phyloP scores from a whole-genome alignment of 139 green algal species.

The Chlorella sorokiniana region DNA sequence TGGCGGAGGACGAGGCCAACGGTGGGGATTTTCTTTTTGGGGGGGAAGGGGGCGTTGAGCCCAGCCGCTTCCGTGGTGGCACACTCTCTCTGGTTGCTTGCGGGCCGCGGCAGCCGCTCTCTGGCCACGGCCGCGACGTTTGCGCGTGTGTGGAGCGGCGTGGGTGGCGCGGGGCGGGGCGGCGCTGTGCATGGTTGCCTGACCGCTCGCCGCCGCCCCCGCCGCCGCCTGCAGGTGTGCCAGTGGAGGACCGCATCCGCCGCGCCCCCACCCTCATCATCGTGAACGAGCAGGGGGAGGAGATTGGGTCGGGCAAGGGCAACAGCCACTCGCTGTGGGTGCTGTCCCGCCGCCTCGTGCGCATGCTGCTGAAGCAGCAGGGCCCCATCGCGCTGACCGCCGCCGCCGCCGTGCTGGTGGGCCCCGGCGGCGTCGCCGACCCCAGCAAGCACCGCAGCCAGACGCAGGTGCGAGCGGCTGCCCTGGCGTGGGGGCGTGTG shows the following conservation, averaged over 20 bases:
- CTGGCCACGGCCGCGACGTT: too few species aligned
- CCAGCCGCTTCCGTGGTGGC: too few species aligned
- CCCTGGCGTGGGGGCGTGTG: not conserved
- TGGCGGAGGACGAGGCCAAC: conserved; percentile 38
- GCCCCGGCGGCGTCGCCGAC: conserved; percentile 29
- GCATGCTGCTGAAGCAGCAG: conserved; percentile 50
- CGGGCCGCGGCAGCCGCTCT: too few species aligned
- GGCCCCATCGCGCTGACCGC: conserved; percentile 46
- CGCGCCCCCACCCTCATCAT: conserved; percentile 19
- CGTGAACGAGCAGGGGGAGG: conserved; percentile 28
- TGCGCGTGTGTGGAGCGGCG: too few species aligned
- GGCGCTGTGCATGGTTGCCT: not conserved
- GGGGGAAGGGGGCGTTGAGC: too few species aligned
- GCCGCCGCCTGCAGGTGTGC: conserved; percentile 13
- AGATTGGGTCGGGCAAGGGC: conserved; percentile 24
- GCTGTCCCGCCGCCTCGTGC: conserved; percentile 48
- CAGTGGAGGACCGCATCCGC: conserved; percentile 39
- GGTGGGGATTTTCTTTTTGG: too few species aligned
- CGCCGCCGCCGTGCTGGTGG: conserved; percentile 42
- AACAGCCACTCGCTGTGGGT: conserved; percentile 54
- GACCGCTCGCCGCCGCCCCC: not conserved
- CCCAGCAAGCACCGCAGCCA: conserved; percentile 40
- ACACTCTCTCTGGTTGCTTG: too few species aligned
- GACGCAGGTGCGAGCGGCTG: conserved; percentile 10
- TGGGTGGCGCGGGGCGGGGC: too few species aligned